These are phyloP conservation scores for Kodamaea sp. DNA, from an alignment of 1,139 yeast species.

Conservation along the genomic window DNA sequence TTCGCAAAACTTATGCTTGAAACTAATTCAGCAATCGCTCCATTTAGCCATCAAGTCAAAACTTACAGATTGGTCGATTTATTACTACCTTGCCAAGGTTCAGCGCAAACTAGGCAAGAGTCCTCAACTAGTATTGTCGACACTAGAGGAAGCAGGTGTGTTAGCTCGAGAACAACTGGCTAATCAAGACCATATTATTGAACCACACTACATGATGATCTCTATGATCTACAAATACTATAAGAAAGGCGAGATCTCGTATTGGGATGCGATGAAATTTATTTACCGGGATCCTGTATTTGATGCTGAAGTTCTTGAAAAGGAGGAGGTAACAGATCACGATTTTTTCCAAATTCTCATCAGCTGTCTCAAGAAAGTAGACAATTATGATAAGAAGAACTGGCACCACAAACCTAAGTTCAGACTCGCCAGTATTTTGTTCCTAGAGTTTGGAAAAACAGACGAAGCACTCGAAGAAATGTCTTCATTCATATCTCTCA, in stretches of 20 bases:
- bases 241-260: conserved; percentile 30
- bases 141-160: conserved; percentile 42
- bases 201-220: conserved; percentile 71
- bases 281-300: conserved; percentile 39
- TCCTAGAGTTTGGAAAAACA: conserved; percentile 53
- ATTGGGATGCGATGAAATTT: conserved; percentile 36
- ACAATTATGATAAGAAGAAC: conserved; percentile 69
- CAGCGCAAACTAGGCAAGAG: conserved; percentile 47
- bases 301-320: conserved; percentile 3
- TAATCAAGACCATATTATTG: conserved; percentile 59
- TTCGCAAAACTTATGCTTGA: conserved; percentile 29
- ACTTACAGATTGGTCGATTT: conserved; percentile 61
- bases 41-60: conserved; percentile 45
- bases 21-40: conserved; percentile 41
- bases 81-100: conserved; percentile 61
- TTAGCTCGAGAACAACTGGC: conserved; percentile 42
- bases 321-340: conserved; percentile 20
- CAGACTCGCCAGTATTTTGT: conserved; percentile 65
- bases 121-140: conserved; percentile 33
- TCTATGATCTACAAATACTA: conserved; percentile 62
- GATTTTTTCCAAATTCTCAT: conserved; percentile 26
- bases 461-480: conserved; percentile 65
- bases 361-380: conserved; percentile 36
- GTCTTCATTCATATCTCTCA: conserved; percentile 62
- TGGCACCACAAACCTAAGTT: conserved; percentile 92